phyloP scores from a whole-genome alignment of 129 eudicot genomes.

The Chrysanthemum makinoi region DNA sequence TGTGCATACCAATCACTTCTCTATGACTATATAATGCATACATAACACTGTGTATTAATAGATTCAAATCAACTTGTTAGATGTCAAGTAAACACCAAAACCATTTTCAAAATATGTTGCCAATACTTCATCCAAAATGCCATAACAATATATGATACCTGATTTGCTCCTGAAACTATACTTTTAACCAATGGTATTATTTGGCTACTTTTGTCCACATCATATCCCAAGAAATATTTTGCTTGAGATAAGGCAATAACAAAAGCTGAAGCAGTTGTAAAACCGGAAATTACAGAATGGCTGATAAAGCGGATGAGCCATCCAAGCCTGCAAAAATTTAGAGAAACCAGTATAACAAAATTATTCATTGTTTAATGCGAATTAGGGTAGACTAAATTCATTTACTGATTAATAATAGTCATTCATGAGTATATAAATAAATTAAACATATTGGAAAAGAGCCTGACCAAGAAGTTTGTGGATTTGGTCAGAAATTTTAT shows the following conservation, averaged over 20 bases:
- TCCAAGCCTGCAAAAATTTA: constrained; percentile 65
- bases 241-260: constrained; percentile 97
- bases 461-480: neutral
- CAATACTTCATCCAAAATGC: neutral
- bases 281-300: constrained; percentile 95
- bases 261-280: constrained; percentile 96
- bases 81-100: constrained; percentile 6
- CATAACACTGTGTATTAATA: neutral
- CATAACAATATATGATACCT: constrained; percentile 42
- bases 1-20: too few species aligned
- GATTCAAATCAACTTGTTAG: neutral
- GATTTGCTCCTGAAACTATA: constrained; percentile 64
- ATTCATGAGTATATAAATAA: neutral
- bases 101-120: too few species aligned
- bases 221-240: constrained; percentile 87
- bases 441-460: neutral
- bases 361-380: neutral
- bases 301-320: constrained; percentile 98
- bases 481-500: constrained; percentile 6
- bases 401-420: neutral
- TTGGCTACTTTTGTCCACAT: constrained; percentile 65
- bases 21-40: neutral
- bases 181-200: constrained; percentile 79
- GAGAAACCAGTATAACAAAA: constrained; percentile 1
- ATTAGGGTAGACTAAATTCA: neutral